Base-by-base conservation (phyloP, 163 green algal species). In the Scenedesmus sp. region DNA sequence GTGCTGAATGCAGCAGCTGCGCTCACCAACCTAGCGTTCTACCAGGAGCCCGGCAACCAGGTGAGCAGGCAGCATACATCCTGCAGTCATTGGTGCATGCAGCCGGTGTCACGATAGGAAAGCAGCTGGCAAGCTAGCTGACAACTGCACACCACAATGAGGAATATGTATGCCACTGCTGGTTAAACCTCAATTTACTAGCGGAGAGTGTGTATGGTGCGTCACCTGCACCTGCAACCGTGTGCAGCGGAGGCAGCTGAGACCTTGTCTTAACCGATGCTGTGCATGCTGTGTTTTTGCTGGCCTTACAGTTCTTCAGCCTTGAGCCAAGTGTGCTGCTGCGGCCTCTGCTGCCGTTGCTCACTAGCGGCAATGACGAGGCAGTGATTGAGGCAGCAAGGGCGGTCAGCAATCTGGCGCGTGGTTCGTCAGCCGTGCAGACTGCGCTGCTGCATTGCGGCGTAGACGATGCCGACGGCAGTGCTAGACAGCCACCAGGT, bases 21-120 rank as follows among this genome's bases (percentile, higher is more conserved):
- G 16, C 89, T 96, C 44, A 96, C 91, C 87, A 96, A 96, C 90
- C 76, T 96, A n/a, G 93, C 91, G 7, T 96, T 93, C 90, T 96
- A 95, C 89, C 70, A 93, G 40, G 65, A 59, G 7, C 89, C 90
- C 20, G 72, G 33, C 12, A 94, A 94, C 89, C 65, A 93, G 88
- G 90, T 94, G 51, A 13, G 73, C 35, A 81, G 18, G 0, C 35
- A 83, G 81, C 85, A 72, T 12, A 76, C 72, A 24, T 16, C 3
- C 20, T 81, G n/a, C 70, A 42, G 70, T n/a, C n/a, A 42, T 10
- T 46, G 73, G 6, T 82, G 15, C n/a, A 30, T 82, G 73, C 35
- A 44, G 70, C 13, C 46, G 24, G 5, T 43, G 70, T 24, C 3
- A 46, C 24, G n/a, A n/a, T n/a, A n/a, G n/a, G n/a, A n/a, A 33